A percentile compares a stretch with the other conserved stretches of the same genome.
Evolutionary conservation across 1,139 yeast genomes (phyloP).

Genomic region (Magnusiomyces magnusii): DNA sequence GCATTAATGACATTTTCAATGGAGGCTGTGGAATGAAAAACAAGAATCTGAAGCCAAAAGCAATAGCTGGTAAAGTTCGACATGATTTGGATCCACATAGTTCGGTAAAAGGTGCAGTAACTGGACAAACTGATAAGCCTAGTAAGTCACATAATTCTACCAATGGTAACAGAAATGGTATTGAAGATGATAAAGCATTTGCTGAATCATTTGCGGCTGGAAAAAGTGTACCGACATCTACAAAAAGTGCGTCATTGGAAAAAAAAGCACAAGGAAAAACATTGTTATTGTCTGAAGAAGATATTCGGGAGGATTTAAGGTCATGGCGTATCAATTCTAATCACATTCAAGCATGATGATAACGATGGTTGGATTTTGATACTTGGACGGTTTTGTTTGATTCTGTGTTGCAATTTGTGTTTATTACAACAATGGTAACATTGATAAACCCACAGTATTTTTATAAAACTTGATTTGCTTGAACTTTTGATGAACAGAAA

Average conservation of each 20-base stretch:
- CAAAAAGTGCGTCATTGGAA: not conserved
- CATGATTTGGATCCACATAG: not conserved
- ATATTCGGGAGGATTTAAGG: slow-evolving; percentile 13
- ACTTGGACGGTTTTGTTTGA: no score
- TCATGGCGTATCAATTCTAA: slow-evolving; percentile 8
- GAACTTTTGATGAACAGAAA: no score
- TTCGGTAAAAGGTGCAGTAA: not conserved
- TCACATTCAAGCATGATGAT: not conserved
- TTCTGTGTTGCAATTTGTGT: no score
- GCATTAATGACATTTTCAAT: slow-evolving; percentile 66
- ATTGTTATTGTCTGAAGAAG: slow-evolving; percentile 12
- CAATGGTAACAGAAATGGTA: not conserved
- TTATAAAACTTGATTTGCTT: no score
- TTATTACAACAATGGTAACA: no score
- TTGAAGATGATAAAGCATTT: not conserved
- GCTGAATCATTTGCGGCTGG: not conserved
- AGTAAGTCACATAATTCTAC: not conserved
- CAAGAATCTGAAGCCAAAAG: not conserved
- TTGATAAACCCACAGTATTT: no score
- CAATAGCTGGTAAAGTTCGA: not conserved
- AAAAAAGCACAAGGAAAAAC: not conserved
- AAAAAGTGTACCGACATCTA: no score
- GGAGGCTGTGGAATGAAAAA: slow-evolving; percentile 55
- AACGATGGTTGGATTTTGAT: not conserved
- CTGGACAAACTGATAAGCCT: not conserved